Conservation (phyloP, 2,329 filamentous ascomycete genomes). For the Albifimbria verrucaria region DNA sequence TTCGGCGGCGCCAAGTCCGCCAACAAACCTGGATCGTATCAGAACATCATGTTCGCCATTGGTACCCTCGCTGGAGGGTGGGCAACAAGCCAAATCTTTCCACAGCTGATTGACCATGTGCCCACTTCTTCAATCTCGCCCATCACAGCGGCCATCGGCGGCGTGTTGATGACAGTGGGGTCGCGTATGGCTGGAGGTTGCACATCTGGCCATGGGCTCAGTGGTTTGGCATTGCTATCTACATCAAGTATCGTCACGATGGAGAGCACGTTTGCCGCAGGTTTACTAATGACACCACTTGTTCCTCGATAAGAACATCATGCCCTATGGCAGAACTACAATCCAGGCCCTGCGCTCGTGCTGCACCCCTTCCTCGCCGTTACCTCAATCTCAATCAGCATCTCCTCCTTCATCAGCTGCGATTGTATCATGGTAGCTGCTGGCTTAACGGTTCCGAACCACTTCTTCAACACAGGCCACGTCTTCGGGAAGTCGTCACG, state of each 20-base stretch:
- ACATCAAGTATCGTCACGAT: constrained; percentile 62
- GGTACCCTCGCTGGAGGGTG: constrained; percentile 49
- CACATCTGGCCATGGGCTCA: constrained; percentile 67
- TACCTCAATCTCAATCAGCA: constrained; percentile 42
- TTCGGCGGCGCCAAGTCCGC: constrained; percentile 22
- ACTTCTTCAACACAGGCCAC: constrained; percentile 48
- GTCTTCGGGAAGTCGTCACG: constrained; percentile 42
- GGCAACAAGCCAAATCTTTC: constrained; percentile 27
- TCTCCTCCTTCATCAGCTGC: constrained; percentile 46
- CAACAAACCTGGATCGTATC: constrained; percentile 29
- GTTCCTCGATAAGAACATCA: neutral
- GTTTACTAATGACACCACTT: constrained; percentile 26
- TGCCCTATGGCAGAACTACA: neutral
- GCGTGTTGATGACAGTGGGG: constrained; percentile 56
- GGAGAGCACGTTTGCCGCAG: constrained; percentile 53
- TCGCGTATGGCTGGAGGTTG: constrained; percentile 63
- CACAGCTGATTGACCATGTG: constrained; percentile 22
- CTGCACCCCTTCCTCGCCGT: constrained; percentile 32
- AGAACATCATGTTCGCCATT: constrained; percentile 48
- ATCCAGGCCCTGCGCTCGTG: neutral
- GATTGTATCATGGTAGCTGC: constrained; percentile 53
- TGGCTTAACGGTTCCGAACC: constrained; percentile 46
- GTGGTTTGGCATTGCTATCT: constrained; percentile 60
- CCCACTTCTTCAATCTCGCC: constrained; percentile 31
- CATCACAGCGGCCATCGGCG: constrained; percentile 46